These are phyloP conservation scores for Arxiozyma bovina DNA, from an alignment of 1,139 yeast species.

Conservation along the genomic window DNA sequence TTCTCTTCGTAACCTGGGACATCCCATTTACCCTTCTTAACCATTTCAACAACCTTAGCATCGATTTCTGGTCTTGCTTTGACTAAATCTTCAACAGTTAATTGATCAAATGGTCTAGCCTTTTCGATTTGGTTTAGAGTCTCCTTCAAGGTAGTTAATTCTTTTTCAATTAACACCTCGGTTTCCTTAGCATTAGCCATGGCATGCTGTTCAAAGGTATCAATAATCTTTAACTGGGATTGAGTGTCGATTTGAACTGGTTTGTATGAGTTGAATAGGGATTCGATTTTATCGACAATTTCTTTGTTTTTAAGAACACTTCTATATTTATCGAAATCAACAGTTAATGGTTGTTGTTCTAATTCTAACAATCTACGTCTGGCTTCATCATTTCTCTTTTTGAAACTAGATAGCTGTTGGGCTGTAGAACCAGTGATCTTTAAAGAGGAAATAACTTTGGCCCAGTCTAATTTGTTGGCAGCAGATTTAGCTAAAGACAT, in stretches of 20 bases:
- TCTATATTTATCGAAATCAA: slow-evolving; percentile 79
- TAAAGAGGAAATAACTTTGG: slow-evolving; percentile 76
- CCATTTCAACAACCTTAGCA: slow-evolving; percentile 90
- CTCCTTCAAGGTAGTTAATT: slow-evolving; percentile 74
- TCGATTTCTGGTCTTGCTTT: slow-evolving; percentile 97
- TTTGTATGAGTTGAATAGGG: slow-evolving; percentile 63
- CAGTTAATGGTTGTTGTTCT: slow-evolving; percentile 60
- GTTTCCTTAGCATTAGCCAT: slow-evolving; percentile 91
- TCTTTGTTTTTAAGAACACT: slow-evolving; percentile 70
- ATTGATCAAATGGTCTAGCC: slow-evolving; percentile 96
- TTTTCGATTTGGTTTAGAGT: slow-evolving; percentile 58
- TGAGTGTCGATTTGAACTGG: slow-evolving; percentile 81
- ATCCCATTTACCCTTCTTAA: slow-evolving; percentile 95
- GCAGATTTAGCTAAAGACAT: slow-evolving; percentile 47
- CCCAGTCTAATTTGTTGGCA: slow-evolving; percentile 90
- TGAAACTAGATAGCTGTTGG: slow-evolving; percentile 77
- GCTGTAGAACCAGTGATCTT: slow-evolving; percentile 94
- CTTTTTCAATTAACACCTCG: slow-evolving; percentile 79
- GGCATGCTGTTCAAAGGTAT: slow-evolving; percentile 91
- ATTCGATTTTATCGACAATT: slow-evolving; percentile 74
- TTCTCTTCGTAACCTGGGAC: slow-evolving; percentile 98
- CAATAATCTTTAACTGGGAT: slow-evolving; percentile 85
- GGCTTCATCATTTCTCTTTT: slow-evolving; percentile 98
- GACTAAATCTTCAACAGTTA: slow-evolving; percentile 89
- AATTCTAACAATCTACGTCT: slow-evolving; percentile 68